Evolutionary conservation across 1,284 basidiomycete species (phyloP).

Genomic region (Limonomyces culmigenus): DNA sequence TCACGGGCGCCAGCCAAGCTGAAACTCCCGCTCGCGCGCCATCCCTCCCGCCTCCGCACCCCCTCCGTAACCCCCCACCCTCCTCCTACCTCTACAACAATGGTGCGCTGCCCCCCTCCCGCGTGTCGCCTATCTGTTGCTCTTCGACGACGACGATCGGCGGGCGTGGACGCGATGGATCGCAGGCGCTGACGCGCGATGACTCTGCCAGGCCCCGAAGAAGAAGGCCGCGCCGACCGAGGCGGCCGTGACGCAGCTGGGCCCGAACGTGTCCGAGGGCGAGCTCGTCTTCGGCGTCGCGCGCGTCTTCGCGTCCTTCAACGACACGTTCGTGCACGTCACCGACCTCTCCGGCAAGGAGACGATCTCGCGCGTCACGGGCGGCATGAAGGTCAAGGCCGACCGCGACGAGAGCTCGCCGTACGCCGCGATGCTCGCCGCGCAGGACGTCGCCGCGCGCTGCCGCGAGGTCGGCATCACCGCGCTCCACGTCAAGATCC

Average conservation of each 20-base stretch:
- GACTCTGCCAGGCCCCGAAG: conserved; percentile 25
- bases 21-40: too few species aligned
- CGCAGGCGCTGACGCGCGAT: too few species aligned
- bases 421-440: conserved; percentile 98
- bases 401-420: conserved; percentile 99
- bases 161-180: too few species aligned
- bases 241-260: conserved; percentile 73
- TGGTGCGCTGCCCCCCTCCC: too few species aligned
- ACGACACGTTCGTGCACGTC: conserved; percentile 99
- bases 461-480: conserved; percentile 99
- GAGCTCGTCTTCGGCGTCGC: conserved; percentile 94
- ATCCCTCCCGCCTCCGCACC: too few species aligned
- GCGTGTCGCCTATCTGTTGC: too few species aligned
- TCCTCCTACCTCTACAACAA: too few species aligned
- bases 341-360: conserved; percentile 99
- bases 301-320: conserved; percentile 96
- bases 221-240: conserved; percentile 66
- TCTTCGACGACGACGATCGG: too few species aligned
- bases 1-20: too few species aligned
- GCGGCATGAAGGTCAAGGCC: conserved; percentile 99
- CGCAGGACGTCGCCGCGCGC: conserved; percentile 89
- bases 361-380: conserved; percentile 96
- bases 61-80: too few species aligned
- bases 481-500: conserved; percentile 94
- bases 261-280: conserved; percentile 88